Percentiles rank a stretch among this genome's conserved stretches.
These are phyloP conservation scores for Boletellus deceptivus DNA, from an alignment of 1,284 basidiomycete genomes.

Conservation along the genomic window DNA sequence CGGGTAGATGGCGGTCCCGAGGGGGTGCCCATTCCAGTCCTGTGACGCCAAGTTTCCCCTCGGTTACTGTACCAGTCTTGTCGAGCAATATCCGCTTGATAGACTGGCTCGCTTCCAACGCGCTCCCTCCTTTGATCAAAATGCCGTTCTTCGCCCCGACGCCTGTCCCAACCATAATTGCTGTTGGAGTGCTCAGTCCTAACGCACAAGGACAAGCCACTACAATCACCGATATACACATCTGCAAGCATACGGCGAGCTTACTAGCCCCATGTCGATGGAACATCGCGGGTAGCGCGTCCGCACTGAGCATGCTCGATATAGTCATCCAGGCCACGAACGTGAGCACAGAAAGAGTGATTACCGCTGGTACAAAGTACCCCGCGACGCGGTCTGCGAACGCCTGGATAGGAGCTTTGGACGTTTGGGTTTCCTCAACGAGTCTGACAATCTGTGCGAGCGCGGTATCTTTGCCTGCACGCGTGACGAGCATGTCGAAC, in stretches of 20 bases:
- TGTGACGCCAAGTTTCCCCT: slow-evolving; percentile 78
- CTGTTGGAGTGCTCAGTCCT: slow-evolving; percentile 94
- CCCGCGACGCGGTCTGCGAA: slow-evolving; percentile 96
- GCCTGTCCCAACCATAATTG: slow-evolving; percentile 99
- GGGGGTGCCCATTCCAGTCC: slow-evolving; percentile 74
- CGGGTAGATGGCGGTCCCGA: slow-evolving; percentile 28
- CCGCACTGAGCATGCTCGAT: slow-evolving; percentile 58
- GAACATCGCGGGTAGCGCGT: slow-evolving; percentile 81
- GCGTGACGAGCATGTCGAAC: slow-evolving; percentile 93
- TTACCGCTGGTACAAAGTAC: slow-evolving; percentile 92
- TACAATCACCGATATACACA: slow-evolving; percentile 97
- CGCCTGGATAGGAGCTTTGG: slow-evolving; percentile 96
- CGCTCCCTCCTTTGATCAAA: slow-evolving; percentile 94
- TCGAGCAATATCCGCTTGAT: slow-evolving; percentile 87
- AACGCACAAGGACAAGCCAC: slow-evolving; percentile 98
- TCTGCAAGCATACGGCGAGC: slow-evolving; percentile 91
- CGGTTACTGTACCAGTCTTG: slow-evolving; percentile 97
- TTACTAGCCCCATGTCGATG: slow-evolving; percentile 79
- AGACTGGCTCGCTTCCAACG: slow-evolving; percentile 86
- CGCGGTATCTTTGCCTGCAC: slow-evolving; percentile 95
- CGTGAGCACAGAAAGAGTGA: slow-evolving; percentile 79
- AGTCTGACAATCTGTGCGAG: slow-evolving; percentile 95
- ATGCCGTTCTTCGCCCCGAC: slow-evolving; percentile 97
- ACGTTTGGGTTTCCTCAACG: slow-evolving; percentile 97
- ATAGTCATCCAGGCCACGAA: slow-evolving; percentile 86